A percentile compares a stretch with the other conserved stretches of the same genome.
Evolutionary conservation across 2,329 filamentous ascomycete species (phyloP).

Genomic region (Nothophoma quercina): DNA sequence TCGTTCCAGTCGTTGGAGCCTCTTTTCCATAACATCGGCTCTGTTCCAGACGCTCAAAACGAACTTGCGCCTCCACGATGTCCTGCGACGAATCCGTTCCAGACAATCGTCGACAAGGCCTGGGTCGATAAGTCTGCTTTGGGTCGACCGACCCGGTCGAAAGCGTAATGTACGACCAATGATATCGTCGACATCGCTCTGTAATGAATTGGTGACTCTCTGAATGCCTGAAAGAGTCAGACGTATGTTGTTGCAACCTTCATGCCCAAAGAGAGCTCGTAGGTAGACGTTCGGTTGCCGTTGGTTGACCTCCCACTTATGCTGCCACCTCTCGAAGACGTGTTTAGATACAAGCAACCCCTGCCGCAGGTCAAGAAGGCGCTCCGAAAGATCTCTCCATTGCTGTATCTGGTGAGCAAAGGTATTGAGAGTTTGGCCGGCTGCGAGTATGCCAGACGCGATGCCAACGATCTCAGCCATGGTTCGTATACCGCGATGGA

Average conservation of each 20-base stretch:
- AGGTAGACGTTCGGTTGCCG: constrained; percentile 29
- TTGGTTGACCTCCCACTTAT: constrained; percentile 32
- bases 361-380: constrained; percentile 34
- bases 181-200: constrained; percentile 25
- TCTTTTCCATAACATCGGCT: constrained; percentile 28
- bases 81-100: constrained; percentile 24
- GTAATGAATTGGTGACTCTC: constrained; percentile 18
- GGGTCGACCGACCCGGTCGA: constrained; percentile 3
- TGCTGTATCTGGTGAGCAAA: constrained; percentile 28
- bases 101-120: constrained; percentile 31
- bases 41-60: constrained; percentile 25
- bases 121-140: constrained; percentile 11
- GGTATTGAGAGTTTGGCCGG: constrained; percentile 24
- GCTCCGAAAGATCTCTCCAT: constrained; percentile 31
- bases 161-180: constrained; percentile 27
- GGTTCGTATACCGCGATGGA: too few species aligned
- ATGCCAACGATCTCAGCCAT: constrained; percentile 29
- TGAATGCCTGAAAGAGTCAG: constrained; percentile 7
- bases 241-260: constrained; percentile 30
- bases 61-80: constrained; percentile 32
- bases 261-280: constrained; percentile 32
- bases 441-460: constrained; percentile 25
- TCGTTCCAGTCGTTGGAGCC: constrained; percentile 26
- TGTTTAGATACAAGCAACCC: constrained; percentile 28
- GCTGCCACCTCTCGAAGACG: constrained; percentile 33